Percentiles rank a stretch among this genome's conserved stretches.
Conservation (phyloP, 352 stramenopile genomes). For the Phytophthora colocasiae region DNA sequence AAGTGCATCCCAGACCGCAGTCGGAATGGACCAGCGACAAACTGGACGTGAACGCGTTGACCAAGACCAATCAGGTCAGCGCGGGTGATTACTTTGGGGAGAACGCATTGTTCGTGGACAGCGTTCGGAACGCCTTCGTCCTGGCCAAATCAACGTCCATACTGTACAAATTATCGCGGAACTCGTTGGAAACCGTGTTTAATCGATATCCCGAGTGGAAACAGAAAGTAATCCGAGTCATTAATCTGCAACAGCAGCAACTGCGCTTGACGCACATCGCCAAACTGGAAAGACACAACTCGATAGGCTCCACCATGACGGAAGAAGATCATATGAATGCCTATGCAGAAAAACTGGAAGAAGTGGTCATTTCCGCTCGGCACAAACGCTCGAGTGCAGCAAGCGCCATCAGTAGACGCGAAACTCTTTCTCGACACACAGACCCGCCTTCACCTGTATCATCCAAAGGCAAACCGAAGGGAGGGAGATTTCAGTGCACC, state of each 20-base stretch:
- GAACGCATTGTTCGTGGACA: constrained; percentile 73
- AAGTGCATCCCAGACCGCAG: constrained; percentile 30
- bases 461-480: no score
- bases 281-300: constrained; percentile 51
- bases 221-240: constrained; percentile 68
- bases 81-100: constrained; percentile 75
- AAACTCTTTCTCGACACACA: constrained; percentile 19
- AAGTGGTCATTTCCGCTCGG: constrained; percentile 44
- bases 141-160: constrained; percentile 70
- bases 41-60: constrained; percentile 34
- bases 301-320: constrained; percentile 38
- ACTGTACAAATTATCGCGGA: constrained; percentile 70
- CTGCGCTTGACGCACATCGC: constrained; percentile 53
- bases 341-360: constrained; percentile 44
- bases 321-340: constrained; percentile 44
- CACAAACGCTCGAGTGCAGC: constrained; percentile 40
- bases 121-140: constrained; percentile 60
- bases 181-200: constrained; percentile 77
- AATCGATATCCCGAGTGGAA: constrained; percentile 79
- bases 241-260: constrained; percentile 64
- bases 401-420: constrained; percentile 28
- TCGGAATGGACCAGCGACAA: constrained; percentile 25
- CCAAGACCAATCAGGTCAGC: constrained; percentile 60
- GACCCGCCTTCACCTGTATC: background rate
- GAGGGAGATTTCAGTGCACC: no score